Conservation (phyloP, 345 rosid genomes). For the Eucalyptus fibrosa region DNA sequence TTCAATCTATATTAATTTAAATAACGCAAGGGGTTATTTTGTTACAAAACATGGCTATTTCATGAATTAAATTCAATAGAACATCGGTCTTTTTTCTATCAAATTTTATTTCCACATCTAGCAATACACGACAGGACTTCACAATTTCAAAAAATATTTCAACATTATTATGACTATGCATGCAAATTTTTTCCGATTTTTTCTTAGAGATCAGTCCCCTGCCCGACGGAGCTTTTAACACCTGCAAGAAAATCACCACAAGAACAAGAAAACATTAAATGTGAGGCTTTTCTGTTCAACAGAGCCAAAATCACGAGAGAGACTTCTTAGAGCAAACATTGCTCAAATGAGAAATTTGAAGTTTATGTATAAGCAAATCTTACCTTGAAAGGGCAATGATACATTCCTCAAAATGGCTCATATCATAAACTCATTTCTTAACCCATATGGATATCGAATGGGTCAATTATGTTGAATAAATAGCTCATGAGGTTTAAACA, state of each 20-base stretch:
- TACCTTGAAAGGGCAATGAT: neutral
- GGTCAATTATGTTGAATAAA: too few relatives aligned
- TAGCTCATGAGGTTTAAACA: too few relatives aligned
- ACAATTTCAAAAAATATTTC: neutral
- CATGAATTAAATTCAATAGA: neutral
- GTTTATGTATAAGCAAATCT: neutral
- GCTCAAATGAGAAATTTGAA: neutral
- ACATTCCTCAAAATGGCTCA: too few relatives aligned
- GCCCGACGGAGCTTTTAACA: neutral
- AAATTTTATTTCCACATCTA: neutral
- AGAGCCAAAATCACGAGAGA: neutral
- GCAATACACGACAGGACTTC: neutral
- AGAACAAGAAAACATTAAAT: neutral
- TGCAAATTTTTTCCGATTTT: neutral
- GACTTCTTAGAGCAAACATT: neutral
- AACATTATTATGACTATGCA: neutral
- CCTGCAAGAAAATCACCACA: neutral
- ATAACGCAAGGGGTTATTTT: neutral
- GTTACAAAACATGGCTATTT: neutral
- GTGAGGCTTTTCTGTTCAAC: neutral
- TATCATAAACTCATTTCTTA: too few relatives aligned
- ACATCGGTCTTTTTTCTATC: neutral
- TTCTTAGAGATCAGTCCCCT: neutral
- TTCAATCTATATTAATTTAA: neutral
- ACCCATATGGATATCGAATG: too few relatives aligned